Conservation (phyloP, 306 rosid species). For the Geum urbanum region DNA sequence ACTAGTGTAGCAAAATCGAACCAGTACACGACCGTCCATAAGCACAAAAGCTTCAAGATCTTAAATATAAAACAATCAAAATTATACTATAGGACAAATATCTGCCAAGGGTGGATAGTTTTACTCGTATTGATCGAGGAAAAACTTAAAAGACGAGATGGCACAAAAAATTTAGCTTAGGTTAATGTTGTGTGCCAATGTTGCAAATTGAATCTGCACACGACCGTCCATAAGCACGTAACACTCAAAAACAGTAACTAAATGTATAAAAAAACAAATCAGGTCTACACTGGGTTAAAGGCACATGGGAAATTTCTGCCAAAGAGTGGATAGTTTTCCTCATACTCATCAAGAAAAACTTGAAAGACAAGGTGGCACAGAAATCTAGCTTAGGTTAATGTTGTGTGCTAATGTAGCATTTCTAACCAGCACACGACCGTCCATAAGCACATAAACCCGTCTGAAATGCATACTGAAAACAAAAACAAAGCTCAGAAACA, state of each 20-base stretch:
- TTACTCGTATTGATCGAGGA: too few species aligned
- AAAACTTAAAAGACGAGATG: slow-evolving; percentile 23
- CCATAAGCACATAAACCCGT: slow-evolving; percentile 30
- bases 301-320: slow-evolving; percentile 4
- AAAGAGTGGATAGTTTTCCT: slow-evolving; percentile 20
- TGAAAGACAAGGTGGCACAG: slow-evolving; percentile 35
- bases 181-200: slow-evolving; percentile 33
- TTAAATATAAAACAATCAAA: too few species aligned
- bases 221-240: slow-evolving; percentile 41
- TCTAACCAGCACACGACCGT: slow-evolving; percentile 43
- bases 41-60: slow-evolving; percentile 19
- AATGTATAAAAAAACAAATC: neutral
- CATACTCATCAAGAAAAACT: slow-evolving; percentile 16
- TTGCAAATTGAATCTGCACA: slow-evolving; percentile 33
- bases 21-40: slow-evolving; percentile 45
- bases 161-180: slow-evolving; percentile 34
- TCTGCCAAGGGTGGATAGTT: too few species aligned
- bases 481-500: neutral
- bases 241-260: neutral
- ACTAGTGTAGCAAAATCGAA: slow-evolving; percentile 28
- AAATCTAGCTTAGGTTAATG: slow-evolving; percentile 35
- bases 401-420: slow-evolving; percentile 29
- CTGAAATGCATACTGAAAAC: neutral
- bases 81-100: too few species aligned
- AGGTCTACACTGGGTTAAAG: neutral